These are phyloP conservation scores for Hydrangea macrophylla DNA, from an alignment of 148 eudicot species.

Conservation along the genomic window DNA sequence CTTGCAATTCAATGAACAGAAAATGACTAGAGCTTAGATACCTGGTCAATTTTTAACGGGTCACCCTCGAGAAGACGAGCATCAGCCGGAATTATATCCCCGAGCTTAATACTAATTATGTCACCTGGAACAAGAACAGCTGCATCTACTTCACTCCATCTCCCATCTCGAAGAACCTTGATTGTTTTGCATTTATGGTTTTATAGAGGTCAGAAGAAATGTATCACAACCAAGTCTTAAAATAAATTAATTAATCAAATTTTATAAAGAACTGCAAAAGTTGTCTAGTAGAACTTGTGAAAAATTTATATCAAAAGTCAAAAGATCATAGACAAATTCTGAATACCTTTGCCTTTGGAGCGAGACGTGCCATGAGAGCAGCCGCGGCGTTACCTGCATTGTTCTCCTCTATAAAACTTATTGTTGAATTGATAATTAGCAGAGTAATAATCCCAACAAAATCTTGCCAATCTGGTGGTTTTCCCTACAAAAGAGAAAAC, in stretches of 20 bases:
- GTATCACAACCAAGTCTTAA: neutral
- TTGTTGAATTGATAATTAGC: slow-evolving; percentile 44
- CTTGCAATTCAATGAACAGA: neutral
- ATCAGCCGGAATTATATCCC: slow-evolving; percentile 53
- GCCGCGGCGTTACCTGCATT: slow-evolving; percentile 53
- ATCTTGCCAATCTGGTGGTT: slow-evolving; percentile 55
- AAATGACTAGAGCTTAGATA: neutral
- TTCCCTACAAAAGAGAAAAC: slow-evolving; percentile 26
- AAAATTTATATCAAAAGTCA: neutral
- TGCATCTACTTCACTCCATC: slow-evolving; percentile 50
- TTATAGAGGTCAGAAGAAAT: neutral
- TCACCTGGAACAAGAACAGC: slow-evolving; percentile 51
- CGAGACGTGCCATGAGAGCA: slow-evolving; percentile 44
- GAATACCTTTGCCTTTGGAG: slow-evolving; percentile 43
- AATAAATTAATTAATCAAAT: neutral
- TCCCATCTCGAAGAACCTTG: slow-evolving; percentile 58
- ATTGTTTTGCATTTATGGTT: neutral
- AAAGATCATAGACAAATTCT: neutral
- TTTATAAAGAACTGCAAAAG: too few species aligned
- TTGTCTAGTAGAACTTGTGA: too few species aligned
- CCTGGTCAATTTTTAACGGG: slow-evolving; percentile 58
- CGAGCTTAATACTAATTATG: slow-evolving; percentile 45
- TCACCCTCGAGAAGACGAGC: slow-evolving; percentile 54
- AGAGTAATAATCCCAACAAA: slow-evolving; percentile 45
- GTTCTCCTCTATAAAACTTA: slow-evolving; percentile 46